These are phyloP conservation scores for Entomortierella beljakovae DNA, from an alignment of 192 early-diverging fungal species.

Conservation along the genomic window DNA sequence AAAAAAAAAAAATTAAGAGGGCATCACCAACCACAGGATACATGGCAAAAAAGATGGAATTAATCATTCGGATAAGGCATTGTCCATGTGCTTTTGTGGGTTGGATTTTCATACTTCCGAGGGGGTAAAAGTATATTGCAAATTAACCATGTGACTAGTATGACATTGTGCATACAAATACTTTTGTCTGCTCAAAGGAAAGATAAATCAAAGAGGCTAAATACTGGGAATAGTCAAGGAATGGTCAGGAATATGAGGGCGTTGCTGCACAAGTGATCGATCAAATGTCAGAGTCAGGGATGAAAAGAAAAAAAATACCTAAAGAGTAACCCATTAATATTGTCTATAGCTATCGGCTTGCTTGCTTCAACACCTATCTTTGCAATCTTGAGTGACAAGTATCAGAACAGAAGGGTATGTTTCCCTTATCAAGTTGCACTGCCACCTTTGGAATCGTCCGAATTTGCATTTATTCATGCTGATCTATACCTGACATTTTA, in stretches of 20 bases:
- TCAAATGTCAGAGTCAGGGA: not conserved
- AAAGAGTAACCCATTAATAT: not conserved
- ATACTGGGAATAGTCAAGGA: not conserved
- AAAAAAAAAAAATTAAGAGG: not conserved
- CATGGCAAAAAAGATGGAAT: not conserved
- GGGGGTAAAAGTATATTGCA: too few relatives aligned
- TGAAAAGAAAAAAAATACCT: not conserved
- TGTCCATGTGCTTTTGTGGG: slow-evolving; percentile 11
- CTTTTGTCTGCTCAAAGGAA: too few relatives aligned
- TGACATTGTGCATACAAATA: not conserved
- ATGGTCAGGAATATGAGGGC: not conserved
- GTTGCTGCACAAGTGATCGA: not conserved
- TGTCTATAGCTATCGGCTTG: slow-evolving; percentile 65
- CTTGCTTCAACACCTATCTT: slow-evolving; percentile 73
- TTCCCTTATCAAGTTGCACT: not conserved
- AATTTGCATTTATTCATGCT: not conserved
- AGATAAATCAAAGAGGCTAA: not conserved
- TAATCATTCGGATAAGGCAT: not conserved
- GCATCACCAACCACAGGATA: not conserved
- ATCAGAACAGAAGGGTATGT: slow-evolving; percentile 70
- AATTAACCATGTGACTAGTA: slow-evolving; percentile 21
- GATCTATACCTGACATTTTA: not conserved
- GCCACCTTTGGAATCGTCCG: not conserved
- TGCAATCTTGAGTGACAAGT: slow-evolving; percentile 78
- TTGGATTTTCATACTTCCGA: too few relatives aligned